Conservation (phyloP, 352 stramenopile species). For the Globisporangium mamillatum region DNA sequence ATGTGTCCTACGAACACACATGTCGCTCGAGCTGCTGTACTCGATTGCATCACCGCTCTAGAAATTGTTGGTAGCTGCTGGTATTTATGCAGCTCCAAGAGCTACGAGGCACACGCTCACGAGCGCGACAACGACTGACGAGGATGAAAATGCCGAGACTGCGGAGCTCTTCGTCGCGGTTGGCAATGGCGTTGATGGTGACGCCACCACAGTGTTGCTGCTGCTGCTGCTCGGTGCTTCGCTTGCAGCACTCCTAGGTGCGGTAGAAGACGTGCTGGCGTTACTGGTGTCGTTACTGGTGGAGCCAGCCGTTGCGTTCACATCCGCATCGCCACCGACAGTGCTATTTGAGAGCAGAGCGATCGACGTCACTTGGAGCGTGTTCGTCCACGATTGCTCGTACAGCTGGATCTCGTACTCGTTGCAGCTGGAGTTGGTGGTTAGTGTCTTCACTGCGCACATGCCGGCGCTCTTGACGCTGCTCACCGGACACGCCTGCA, state of each 20-base stretch:
- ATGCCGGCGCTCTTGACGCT: constrained; percentile 29
- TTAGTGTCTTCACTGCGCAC: constrained; percentile 25
- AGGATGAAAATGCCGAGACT: not conserved
- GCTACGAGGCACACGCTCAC: not conserved
- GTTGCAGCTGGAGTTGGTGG: constrained; percentile 24
- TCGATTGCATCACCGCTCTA: no score
- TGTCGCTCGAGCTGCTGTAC: no score
- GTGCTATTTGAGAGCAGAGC: not conserved
- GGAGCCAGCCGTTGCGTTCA: not conserved
- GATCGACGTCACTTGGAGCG: constrained; percentile 53
- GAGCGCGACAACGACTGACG: not conserved
- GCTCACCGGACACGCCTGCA: constrained; percentile 44
- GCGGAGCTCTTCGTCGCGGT: constrained; percentile 1
- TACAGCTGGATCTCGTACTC: constrained; percentile 55
- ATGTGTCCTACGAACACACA: no score
- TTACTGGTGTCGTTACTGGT: not conserved
- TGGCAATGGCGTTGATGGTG: not conserved
- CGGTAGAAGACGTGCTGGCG: not conserved
- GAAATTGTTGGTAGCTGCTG: not conserved
- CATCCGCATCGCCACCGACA: not conserved
- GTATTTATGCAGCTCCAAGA: not conserved
- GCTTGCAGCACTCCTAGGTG: not conserved
- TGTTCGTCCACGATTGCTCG: constrained; percentile 56
- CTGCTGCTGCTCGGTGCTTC: not conserved
- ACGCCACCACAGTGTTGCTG: not conserved